Percentiles rank a stretch among this genome's conserved stretches.
Evolutionary conservation across 1,139 yeast genomes (phyloP).

Genomic region (Yamadazyma epiphylla): DNA sequence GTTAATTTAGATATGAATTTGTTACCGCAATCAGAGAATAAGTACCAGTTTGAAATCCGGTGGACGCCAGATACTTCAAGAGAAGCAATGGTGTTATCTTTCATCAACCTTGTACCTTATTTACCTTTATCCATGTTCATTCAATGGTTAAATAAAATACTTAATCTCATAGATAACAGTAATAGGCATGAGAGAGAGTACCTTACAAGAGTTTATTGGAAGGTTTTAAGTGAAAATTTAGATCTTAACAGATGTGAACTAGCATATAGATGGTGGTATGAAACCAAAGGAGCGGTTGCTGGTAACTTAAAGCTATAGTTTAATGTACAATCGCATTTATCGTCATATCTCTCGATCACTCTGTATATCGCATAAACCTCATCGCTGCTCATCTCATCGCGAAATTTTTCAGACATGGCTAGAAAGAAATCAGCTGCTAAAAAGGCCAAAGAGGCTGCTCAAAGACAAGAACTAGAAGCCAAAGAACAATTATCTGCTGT

Average conservation of each 20-base stretch:
- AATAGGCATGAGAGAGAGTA: conserved; percentile 30
- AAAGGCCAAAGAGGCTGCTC: conserved; percentile 56
- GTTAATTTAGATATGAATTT: conserved; percentile 15
- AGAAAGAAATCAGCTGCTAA: conserved; percentile 89
- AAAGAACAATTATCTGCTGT: conserved; percentile 1
- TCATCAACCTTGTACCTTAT: conserved; percentile 54
- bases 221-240: conserved; percentile 41
- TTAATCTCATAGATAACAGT: conserved; percentile 37
- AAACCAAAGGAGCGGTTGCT: background rate
- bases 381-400: conserved; percentile 12
- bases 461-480: conserved; percentile 4
- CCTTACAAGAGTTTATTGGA: conserved; percentile 33
- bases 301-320: background rate
- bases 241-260: conserved; percentile 59
- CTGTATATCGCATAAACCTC: conserved; percentile 14
- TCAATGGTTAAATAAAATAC: conserved; percentile 47
- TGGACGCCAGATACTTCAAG: conserved; percentile 41
- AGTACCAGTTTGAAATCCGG: conserved; percentile 21
- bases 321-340: background rate
- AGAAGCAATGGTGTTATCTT: conserved; percentile 47
- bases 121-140: conserved; percentile 41
- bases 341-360: background rate
- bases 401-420: conserved; percentile 49
- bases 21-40: conserved; percentile 9
- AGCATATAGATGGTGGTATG: conserved; percentile 69